Evolutionary conservation across 768 basidiomycete genomes (phyloP).

Genomic region (Tephrocybe sp.): DNA sequence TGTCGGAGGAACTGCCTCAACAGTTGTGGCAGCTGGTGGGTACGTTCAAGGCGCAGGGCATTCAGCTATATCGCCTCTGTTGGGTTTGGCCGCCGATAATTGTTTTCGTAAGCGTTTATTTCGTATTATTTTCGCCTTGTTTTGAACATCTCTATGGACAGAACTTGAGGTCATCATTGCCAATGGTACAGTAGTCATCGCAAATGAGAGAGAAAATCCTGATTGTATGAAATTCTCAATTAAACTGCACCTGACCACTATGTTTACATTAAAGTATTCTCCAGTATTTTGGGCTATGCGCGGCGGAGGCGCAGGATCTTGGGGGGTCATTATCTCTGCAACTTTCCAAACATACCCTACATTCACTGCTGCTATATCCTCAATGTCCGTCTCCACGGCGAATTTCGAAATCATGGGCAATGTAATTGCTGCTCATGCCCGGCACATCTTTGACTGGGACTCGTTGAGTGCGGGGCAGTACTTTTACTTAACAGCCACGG

Average conservation of each 20-base stretch:
- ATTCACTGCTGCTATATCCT: conserved; percentile 26
- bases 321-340: conserved; percentile 37
- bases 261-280: background rate
- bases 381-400: conserved; percentile 15
- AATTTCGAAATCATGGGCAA: conserved; percentile 19
- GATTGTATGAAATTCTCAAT: conserved; percentile 19
- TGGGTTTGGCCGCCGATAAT: conserved; percentile 26
- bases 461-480: conserved; percentile 29
- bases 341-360: conserved; percentile 34
- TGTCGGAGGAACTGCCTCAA: conserved; percentile 26
- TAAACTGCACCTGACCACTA: background rate
- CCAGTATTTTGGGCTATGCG: conserved; percentile 28
- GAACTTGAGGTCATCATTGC: conserved; percentile 30
- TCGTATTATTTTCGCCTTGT: background rate
- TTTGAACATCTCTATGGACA: background rate
- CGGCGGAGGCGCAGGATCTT: conserved; percentile 31
- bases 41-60: conserved; percentile 36
- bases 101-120: conserved; percentile 13
- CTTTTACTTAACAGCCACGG: conserved; percentile 16
- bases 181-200: conserved; percentile 25
- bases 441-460: conserved; percentile 38
- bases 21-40: conserved; percentile 30
- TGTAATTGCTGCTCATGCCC: conserved; percentile 29
- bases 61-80: conserved; percentile 24
- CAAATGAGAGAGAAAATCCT: conserved; percentile 22